phyloP scores from a whole-genome alignment of 768 basidiomycete species.

The Termitomyces bulborhizus region DNA sequence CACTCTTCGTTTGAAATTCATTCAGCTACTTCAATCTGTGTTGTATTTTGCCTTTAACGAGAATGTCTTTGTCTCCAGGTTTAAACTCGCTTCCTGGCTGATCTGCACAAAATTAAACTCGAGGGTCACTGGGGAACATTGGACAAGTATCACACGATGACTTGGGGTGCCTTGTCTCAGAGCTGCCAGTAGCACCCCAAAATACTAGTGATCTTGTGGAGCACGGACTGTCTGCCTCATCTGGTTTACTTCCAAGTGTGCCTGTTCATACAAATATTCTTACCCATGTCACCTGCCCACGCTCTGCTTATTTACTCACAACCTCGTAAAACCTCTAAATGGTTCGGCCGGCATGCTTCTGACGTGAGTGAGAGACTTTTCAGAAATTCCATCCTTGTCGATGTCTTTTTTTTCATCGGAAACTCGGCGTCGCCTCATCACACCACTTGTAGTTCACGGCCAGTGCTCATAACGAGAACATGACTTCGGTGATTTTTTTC shows the following conservation, averaged over 20 bases:
- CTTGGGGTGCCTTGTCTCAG: conserved; percentile 1
- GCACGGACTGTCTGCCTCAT: not conserved
- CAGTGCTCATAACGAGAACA: not conserved
- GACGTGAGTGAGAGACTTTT: conserved; percentile 8
- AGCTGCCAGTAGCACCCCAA: not conserved
- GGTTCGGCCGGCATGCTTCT: conserved; percentile 8
- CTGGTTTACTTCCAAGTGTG: not conserved
- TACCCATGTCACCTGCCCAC: conserved; percentile 3
- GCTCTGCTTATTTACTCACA: not conserved
- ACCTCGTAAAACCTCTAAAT: not conserved
- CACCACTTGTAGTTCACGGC: not conserved
- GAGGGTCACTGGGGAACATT: not conserved
- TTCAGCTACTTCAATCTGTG: not conserved
- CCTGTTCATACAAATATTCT: not conserved
- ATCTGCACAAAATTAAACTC: not conserved
- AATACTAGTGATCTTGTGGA: conserved; percentile 5
- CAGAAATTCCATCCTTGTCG: not conserved
- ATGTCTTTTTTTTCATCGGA: not conserved
- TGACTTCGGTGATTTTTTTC: not conserved
- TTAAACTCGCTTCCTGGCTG: not conserved
- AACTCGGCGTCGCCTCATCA: not conserved
- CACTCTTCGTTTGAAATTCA: not conserved
- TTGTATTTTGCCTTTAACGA: not conserved
- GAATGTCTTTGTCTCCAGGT: no score
- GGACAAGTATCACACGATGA: not conserved